Evolutionary conservation across 2,329 filamentous ascomycete species (phyloP), one percentile per base, ranked within the genome.

Genomic region (Fusarium sp.): DNA sequence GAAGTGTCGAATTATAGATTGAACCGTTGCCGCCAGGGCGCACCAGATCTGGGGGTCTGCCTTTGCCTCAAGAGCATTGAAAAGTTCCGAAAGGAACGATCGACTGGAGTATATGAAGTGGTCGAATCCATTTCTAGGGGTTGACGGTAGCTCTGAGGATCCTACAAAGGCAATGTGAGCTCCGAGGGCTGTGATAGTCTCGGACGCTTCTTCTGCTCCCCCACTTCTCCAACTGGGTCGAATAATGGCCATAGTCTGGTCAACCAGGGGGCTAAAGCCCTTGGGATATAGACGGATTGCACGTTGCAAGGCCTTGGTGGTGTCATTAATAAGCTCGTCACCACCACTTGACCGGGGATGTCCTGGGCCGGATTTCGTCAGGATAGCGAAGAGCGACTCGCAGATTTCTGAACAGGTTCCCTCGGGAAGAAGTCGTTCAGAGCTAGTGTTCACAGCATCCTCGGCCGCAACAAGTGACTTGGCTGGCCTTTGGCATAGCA

Each of bases 161-260:
- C 86, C 86, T 57, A 90, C 81, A 63, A 85, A 87, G 4, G 86
- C 85, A 4, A 90, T 73, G 2, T 86, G 82, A 11, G 83, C 82
- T 5, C 87, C 81, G 3, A 88, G 79, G 31, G 77, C 78, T 34
- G 81, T 79, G 6, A 85, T 80, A 10, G 72, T 75, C 47, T 79
- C 73, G 6, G 75, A 72, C 6, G 78, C 75, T 11, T 80, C 76
- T 2, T 71, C 35, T 11, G 63, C 66, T 6, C 73, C 67, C 14
- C 62, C 61, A 5, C 72, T 62, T 24, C 70, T 62, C 64, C 79
- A 78, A 42, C 75, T 77, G 3, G 71, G 57, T 13, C 76, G 78
- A 27, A 83, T 75, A 8, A 79, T 71, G 5, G 64, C 61, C 16
- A 80, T 72, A 6, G 76, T 78, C 38, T 78, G 76, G 8, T 76